phyloP scores from a whole-genome alignment of 495 filamentous ascomycete genomes.

The Xylaria palmicola region DNA sequence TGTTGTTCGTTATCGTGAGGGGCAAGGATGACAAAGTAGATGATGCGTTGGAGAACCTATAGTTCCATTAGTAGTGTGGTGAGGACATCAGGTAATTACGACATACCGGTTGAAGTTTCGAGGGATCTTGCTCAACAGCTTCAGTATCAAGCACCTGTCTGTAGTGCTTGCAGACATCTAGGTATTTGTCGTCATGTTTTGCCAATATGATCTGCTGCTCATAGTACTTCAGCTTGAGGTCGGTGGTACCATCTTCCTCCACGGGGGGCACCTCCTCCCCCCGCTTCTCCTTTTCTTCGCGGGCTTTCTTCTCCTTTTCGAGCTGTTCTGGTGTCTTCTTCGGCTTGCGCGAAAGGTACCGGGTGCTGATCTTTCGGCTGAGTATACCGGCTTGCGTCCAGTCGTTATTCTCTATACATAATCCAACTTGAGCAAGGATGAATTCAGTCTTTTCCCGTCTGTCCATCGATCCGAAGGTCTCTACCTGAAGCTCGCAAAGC shows the following conservation, averaged over 20 bases:
- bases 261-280: constrained; percentile 77
- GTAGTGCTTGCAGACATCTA: constrained; percentile 97
- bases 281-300: constrained; percentile 72
- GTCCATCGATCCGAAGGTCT: constrained; percentile 98
- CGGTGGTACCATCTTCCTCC: constrained; percentile 86
- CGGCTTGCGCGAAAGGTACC: constrained; percentile 82
- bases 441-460: constrained; percentile 97
- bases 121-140: constrained; percentile 83
- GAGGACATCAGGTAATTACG: background rate
- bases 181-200: constrained; percentile 95
- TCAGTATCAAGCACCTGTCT: constrained; percentile 93
- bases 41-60: constrained; percentile 85
- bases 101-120: constrained; percentile 79
- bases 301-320: constrained; percentile 83
- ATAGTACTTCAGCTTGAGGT: constrained; percentile 93
- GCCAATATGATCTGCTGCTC: constrained; percentile 92
- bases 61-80: constrained; percentile 21
- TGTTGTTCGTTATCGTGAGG: constrained; percentile 99
- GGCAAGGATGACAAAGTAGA: constrained; percentile 95
- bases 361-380: constrained; percentile 93
- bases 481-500: constrained; percentile 95
- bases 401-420: constrained; percentile 94
- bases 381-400: constrained; percentile 95
- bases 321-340: constrained; percentile 85
- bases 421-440: constrained; percentile 88